A percentile compares a stretch with the other conserved stretches of the same genome.
Conservation (phyloP, 768 basidiomycete species). For the Cubamyces sp. region DNA sequence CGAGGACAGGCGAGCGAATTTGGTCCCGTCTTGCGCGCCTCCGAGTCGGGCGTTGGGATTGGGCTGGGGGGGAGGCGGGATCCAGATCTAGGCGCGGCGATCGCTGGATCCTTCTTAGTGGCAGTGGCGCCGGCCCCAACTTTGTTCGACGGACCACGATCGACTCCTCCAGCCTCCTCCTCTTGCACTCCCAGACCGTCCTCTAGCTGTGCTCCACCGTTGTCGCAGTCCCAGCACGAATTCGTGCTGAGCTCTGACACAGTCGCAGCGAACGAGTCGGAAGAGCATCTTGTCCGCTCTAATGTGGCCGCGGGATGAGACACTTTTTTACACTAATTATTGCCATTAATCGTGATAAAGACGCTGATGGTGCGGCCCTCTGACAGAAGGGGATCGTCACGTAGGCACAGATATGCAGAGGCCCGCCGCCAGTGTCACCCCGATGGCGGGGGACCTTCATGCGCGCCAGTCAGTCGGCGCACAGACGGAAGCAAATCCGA, state of each 20-base stretch:
- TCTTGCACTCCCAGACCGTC: neutral
- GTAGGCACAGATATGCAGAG: neutral
- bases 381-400: too few relatives aligned
- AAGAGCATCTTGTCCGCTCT: too few relatives aligned
- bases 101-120: slow-evolving; percentile 15
- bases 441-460: too few relatives aligned
- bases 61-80: neutral
- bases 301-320: too few relatives aligned
- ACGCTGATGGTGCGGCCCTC: too few relatives aligned
- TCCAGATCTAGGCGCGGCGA: slow-evolving; percentile 16
- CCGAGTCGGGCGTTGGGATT: too few relatives aligned
- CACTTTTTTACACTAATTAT: too few relatives aligned
- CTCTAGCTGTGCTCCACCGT: neutral
- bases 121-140: slow-evolving; percentile 17
- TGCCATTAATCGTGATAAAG: too few relatives aligned
- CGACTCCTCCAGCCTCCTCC: neutral
- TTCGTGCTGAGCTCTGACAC: too few relatives aligned
- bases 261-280: too few relatives aligned
- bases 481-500: slow-evolving; percentile 10
- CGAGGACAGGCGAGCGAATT: slow-evolving; percentile 1
- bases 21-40: slow-evolving; percentile 12
- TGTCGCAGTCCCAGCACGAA: too few relatives aligned
- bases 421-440: neutral
- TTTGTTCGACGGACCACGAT: slow-evolving; percentile 20
- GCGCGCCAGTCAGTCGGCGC: neutral